Base-by-base conservation (phyloP, 306 rosid genomes). In the Rosa chinensis region DNA sequence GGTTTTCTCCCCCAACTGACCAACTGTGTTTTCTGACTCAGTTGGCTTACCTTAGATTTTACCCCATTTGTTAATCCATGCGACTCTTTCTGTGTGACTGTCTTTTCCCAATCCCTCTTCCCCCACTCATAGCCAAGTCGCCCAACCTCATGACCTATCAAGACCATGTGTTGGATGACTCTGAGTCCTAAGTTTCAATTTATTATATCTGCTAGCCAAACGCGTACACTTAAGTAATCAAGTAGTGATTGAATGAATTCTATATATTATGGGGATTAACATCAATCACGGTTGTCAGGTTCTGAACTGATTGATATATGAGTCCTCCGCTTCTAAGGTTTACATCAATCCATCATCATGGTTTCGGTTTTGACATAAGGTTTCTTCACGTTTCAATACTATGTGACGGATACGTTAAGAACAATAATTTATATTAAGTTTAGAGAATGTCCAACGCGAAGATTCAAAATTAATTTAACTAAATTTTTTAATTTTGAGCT, bases 21-120 rank as follows among this genome's bases (percentile, higher is more conserved):
- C n/a, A 6, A 72, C 61, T 44, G 42, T n/a, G 8, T 6, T 56
- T 39, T 40, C 79, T 76, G 71, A 62, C 79, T 45, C 79, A 28
- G 61, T 75, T 28, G 39, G 79, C 62, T 28, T 45, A 3, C 72
- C 62, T 47, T 62, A 16, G 35, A 62, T 45, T 45, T 62, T 63
- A 62, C 79, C 50, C 71, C 7, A 75, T 62, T 45, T 76, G 61
- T 61, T 44, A 25, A 7, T 61, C 55, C 32, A 43, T 43, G 55
- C 78, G 10, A 53, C 50, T 56, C 78, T 42, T 74, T 74, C 68
- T 62, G 23, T 75, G 59, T 45, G 59, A 25, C 71, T 74, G 78
- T 75, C 70, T 75, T 8, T 75, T 10, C 18, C 23, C 1, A 28
- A 8, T 2, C 11, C 37, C 21, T 2, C 66, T 56, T 5, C 42